Evolutionary conservation across 176 grass and related monocot species (phyloP).

Genomic region (Coix lacrymajobi): DNA sequence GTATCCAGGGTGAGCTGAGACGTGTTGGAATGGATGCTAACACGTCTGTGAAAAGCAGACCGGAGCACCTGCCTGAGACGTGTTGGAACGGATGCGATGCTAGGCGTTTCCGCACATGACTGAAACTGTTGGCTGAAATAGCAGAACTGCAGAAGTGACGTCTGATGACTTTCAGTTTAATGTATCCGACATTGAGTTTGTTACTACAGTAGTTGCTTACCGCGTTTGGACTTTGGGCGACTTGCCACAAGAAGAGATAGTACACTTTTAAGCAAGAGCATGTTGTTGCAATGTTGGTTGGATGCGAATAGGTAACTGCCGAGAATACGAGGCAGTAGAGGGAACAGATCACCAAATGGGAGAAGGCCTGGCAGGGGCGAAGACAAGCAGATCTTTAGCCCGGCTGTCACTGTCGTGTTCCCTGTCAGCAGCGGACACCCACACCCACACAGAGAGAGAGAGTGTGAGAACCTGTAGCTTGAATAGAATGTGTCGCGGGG

Average conservation of each 20-base stretch:
- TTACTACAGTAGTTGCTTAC: conserved; percentile 19
- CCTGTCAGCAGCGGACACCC: not conserved
- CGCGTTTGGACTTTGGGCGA: not conserved
- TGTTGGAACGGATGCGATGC: too few relatives aligned
- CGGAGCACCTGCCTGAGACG: too few relatives aligned
- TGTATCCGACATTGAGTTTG: not conserved
- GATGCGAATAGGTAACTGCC: not conserved
- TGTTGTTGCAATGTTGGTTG: not conserved
- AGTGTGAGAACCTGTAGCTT: not conserved
- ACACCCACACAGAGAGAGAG: not conserved
- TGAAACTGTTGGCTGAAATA: not conserved
- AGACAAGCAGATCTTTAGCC: not conserved
- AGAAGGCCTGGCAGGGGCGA: not conserved
- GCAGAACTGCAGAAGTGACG: not conserved
- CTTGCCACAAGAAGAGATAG: not conserved
- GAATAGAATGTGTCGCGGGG: not conserved
- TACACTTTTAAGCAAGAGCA: too few relatives aligned
- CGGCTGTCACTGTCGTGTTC: not conserved
- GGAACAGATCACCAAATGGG: not conserved
- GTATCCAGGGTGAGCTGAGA: not conserved
- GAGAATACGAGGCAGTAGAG: not conserved
- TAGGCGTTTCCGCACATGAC: too few relatives aligned
- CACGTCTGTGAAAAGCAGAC: not conserved
- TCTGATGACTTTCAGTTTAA: not conserved
- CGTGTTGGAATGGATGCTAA: not conserved